Evolutionary conservation across 768 basidiomycete species (phyloP), one percentile per base, ranked within the genome.

Genomic region (Obba rivulosa): DNA sequence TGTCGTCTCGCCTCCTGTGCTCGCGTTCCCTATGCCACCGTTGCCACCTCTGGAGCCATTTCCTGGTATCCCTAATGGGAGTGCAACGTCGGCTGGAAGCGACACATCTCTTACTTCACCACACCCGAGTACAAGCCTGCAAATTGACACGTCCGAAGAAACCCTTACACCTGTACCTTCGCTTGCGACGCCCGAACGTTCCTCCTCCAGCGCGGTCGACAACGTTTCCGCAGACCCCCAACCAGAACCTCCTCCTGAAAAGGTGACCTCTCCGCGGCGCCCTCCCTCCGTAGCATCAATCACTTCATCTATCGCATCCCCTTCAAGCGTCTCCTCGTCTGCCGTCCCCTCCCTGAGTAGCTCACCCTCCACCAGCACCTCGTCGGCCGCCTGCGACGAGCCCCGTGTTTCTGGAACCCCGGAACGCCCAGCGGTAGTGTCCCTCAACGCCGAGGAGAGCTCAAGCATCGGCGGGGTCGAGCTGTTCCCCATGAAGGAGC

Each of bases 21-120:
- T 83, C 22, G 74, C 74, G 51, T 82, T 84, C 51, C 78, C 81
- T 34, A 84, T 86, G 77, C 86, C 86, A 21, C 78, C 82, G 11
- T 66, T 86, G 20, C 76, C 84, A 13, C 82, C 83, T n/a, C 58
- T 79, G 24, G 80, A 73, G 46, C 77, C 83, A 21, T 66, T 57
- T 52, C 71, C 49, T 31, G 13, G n/a, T n/a, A n/a, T n/a, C n/a
- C n/a, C n/a, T n/a, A n/a, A n/a, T n/a, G n/a, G n/a, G n/a, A n/a
- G n/a, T n/a, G 43, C 11, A 39, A 40, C n/a, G 22, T 14, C 49
- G 21, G 28, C 20, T 21, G 43, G 20, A 22, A 34, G 10, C 39
- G 37, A 13, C 17, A 11, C 37, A 11, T 20, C 13, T 25, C 31
- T 44, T 34, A 11, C 43, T 16, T 38, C 36, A 13, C 21, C 37